Evolutionary conservation across 768 basidiomycete genomes (phyloP), one percentile per base, ranked within the genome.

Genomic region (Crucibulum laeve): DNA sequence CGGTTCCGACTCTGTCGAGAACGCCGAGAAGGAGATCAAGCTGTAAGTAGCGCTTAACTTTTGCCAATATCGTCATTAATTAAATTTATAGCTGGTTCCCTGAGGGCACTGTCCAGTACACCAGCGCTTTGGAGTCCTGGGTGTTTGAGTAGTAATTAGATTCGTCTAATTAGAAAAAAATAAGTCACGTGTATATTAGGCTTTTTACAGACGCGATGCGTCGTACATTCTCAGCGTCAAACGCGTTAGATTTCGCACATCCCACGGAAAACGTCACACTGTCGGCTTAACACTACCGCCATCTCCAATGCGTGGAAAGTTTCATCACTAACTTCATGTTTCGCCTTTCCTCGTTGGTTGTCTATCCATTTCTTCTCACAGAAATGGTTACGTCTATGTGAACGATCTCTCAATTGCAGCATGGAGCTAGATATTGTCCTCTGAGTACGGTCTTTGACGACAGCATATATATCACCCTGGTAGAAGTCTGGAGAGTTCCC

Each of bases 11-110:
- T 76, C 87, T 42, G 86, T 91, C 52, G 90, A 91, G 67, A 88
- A 63, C 54, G 90, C 90, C 25, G 81, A 97, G 68, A 93, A 94
- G 74, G 95, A 99, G 72, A 97, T 99, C 57, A 71, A 70, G 33
- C 82, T 99, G 87, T 95, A 53, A 57, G 88, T 73, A 25, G 6
- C 17, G 25, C 37, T 18, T 33, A 18, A 44, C 22, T 5, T 42
- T 14, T 43, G 23, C 40, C 1, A 8, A 18, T 43, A 11, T 17
- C 8, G 17, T 2, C n/a, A 17, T 43, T 39, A 33, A n/a, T 38
- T 25, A 25, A 18, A 33, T 42, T 39, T 43, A 22, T 49, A 91
- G 89, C 56, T 94, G 91, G 91, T 94, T 93, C 89, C 85, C 90
- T 25, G 90, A 92, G 62, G 88, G 89, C 44, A 64, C 80, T 44